Evolutionary conservation across 495 filamentous ascomycete genomes (phyloP).

Genomic region (Hypoxylon trugodes): DNA sequence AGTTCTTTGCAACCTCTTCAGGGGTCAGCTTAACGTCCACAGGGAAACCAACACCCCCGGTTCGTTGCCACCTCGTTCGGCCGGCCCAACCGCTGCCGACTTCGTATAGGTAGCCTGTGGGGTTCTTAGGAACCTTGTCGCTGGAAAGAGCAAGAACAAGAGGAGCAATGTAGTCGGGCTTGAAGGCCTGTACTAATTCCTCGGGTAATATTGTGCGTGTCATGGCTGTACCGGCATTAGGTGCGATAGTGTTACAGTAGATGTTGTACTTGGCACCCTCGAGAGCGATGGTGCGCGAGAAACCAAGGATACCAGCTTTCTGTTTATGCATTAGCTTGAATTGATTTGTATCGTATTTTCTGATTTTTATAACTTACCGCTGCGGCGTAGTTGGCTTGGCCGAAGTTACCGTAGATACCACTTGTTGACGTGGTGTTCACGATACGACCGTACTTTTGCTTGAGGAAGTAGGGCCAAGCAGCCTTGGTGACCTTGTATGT

Average conservation of each 20-base stretch:
- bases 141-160: conserved; percentile 88
- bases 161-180: conserved; percentile 98
- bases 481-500: conserved; percentile 98
- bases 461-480: conserved; percentile 96
- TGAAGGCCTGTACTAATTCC: conserved; percentile 98
- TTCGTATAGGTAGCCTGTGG: conserved; percentile 93
- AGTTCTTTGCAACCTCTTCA: conserved; percentile 81
- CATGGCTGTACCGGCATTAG: conserved; percentile 97
- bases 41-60: conserved; percentile 91
- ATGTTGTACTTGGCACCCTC: conserved; percentile 99
- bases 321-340: conserved; percentile 41
- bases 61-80: conserved; percentile 92
- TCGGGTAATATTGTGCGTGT: conserved; percentile 94
- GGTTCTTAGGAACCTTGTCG: conserved; percentile 83
- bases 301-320: conserved; percentile 94
- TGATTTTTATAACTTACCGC: conserved; percentile 64
- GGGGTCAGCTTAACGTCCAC: conserved; percentile 86
- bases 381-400: conserved; percentile 96
- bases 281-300: conserved; percentile 89
- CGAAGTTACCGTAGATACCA: conserved; percentile 99
- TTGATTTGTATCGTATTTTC: not conserved
- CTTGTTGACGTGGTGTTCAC: conserved; percentile 96
- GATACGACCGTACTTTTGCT: conserved; percentile 98
- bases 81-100: conserved; percentile 95
- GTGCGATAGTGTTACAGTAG: conserved; percentile 96